Percentiles rank a stretch among this genome's conserved stretches.
Evolutionary conservation across 305 asterid species (phyloP).

Genomic region (Caryopteris hybrid): DNA sequence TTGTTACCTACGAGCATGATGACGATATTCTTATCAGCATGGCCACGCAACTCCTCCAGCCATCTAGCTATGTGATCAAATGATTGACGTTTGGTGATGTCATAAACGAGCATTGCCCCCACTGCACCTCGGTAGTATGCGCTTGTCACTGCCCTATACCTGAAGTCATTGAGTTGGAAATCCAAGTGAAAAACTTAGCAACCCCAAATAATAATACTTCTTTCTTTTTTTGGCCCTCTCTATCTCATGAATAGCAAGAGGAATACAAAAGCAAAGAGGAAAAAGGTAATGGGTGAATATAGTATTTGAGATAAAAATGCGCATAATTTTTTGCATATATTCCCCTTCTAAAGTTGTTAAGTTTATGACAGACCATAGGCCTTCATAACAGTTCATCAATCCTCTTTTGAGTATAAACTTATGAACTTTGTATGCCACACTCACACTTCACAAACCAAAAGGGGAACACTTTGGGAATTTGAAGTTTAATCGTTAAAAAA

Average conservation of each 20-base stretch:
- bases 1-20: conserved; percentile 84
- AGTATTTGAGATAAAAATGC: too few relatives aligned
- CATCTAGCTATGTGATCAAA: conserved; percentile 74
- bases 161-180: conserved; percentile 25
- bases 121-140: conserved; percentile 90
- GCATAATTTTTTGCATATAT: not conserved
- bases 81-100: conserved; percentile 65
- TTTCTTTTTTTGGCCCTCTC: too few relatives aligned
- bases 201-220: not conserved
- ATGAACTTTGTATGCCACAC: not conserved
- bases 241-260: too few relatives aligned
- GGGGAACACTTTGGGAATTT: not conserved
- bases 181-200: conserved; percentile 19
- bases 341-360: not conserved
- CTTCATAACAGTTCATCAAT: not conserved
- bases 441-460: not conserved
- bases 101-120: conserved; percentile 86
- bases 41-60: conserved; percentile 70
- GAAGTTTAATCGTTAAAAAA: not conserved
- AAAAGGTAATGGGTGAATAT: too few relatives aligned
- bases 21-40: conserved; percentile 75
- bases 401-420: not conserved
- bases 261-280: too few relatives aligned
- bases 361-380: not conserved
- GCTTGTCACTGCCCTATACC: conserved; percentile 84